phyloP scores from a whole-genome alignment of 345 rosid genomes.

The Eucalyptus regnans region DNA sequence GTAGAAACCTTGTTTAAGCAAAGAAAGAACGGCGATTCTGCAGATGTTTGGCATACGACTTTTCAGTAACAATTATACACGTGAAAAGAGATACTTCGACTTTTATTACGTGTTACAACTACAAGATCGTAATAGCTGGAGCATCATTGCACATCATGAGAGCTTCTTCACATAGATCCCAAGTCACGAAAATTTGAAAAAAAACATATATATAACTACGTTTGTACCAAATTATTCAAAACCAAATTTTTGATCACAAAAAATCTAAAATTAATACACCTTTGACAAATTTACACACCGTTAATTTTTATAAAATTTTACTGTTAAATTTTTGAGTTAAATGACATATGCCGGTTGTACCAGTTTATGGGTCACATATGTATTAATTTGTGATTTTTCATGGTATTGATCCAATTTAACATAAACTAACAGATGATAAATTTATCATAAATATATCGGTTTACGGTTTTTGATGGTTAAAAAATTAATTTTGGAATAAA shows the following conservation, averaged over 20 bases:
- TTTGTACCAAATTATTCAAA: no score
- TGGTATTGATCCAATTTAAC: fast-evolving
- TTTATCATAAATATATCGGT: fast-evolving
- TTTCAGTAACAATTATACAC: background rate
- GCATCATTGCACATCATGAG: background rate
- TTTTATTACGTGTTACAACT: background rate
- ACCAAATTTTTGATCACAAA: background rate
- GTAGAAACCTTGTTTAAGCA: background rate
- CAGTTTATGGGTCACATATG: fast-evolving
- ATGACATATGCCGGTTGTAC: fast-evolving
- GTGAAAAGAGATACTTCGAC: background rate
- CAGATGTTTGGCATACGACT: background rate
- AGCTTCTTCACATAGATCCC: background rate
- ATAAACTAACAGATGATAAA: fast-evolving
- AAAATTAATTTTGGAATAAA: no score
- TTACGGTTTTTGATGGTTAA: fast-evolving
- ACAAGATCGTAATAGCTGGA: background rate
- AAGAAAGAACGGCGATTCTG: background rate
- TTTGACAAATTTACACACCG: fast-evolving
- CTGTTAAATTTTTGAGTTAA: fast-evolving
- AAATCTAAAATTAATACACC: fast-evolving
- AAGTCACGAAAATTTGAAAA: background rate
- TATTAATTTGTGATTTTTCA: fast-evolving
- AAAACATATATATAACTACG: no score
- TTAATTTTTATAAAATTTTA: no score